Percentiles rank a stretch among this genome's conserved stretches.
Evolutionary conservation across 805 yeast genomes (phyloP).

Genomic region (Diddensiella santjacobensis): DNA sequence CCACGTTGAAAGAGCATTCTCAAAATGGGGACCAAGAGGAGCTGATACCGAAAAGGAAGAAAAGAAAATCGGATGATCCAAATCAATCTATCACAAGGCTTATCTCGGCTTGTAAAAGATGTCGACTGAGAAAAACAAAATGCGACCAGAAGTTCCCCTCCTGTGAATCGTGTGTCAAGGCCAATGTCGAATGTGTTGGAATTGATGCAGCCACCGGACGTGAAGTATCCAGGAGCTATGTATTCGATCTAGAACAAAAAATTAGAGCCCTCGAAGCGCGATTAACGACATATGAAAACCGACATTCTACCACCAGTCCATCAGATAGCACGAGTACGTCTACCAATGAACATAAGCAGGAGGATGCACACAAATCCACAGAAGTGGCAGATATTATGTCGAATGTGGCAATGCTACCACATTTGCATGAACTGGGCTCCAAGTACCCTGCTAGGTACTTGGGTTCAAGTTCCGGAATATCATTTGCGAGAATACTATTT

Average conservation of each 20-base stretch:
- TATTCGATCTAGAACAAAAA: slow-evolving; percentile 65
- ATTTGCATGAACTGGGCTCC: background rate
- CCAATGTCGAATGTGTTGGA: slow-evolving; percentile 73
- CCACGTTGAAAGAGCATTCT: background rate
- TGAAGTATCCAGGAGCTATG: slow-evolving; percentile 71
- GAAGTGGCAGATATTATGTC: background rate
- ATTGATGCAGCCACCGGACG: slow-evolving; percentile 86
- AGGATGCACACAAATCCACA: background rate
- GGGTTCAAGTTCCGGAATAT: slow-evolving; percentile 46
- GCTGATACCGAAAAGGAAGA: background rate
- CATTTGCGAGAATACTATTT: slow-evolving; percentile 71
- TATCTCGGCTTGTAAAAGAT: slow-evolving; percentile 81
- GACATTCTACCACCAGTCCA: background rate
- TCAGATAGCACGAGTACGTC: background rate
- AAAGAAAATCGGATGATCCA: background rate
- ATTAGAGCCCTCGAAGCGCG: slow-evolving; percentile 53
- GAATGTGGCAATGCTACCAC: background rate
- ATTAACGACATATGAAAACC: slow-evolving; percentile 40
- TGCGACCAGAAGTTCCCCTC: slow-evolving; percentile 69
- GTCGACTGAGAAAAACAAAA: slow-evolving; percentile 62
- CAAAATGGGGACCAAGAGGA: background rate
- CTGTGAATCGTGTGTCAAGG: slow-evolving; percentile 59
- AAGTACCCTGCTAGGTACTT: slow-evolving; percentile 20
- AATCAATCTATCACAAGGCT: slow-evolving; percentile 40
- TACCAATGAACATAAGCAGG: background rate